Conservation (phyloP, 192 early-diverging fungal species). For the Dissophora globulifera region DNA sequence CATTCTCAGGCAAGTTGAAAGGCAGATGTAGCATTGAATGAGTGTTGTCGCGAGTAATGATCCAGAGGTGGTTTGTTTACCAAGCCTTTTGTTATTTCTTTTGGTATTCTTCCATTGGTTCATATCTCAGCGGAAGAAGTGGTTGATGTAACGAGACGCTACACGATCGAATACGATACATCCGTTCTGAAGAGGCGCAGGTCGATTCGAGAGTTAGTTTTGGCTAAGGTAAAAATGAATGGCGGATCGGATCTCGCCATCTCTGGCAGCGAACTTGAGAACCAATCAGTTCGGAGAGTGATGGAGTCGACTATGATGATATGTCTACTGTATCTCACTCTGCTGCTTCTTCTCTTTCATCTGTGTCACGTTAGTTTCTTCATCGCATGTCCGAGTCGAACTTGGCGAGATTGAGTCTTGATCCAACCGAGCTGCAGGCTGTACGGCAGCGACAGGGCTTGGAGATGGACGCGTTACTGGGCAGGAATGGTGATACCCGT, state of each 20-base stretch:
- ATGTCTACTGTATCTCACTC: no score
- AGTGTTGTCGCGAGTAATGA: neutral
- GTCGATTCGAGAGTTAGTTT: slow-evolving; percentile 39
- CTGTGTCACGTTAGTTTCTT: slow-evolving; percentile 8
- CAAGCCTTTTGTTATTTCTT: neutral
- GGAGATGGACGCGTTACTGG: slow-evolving; percentile 20
- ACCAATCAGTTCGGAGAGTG: no score
- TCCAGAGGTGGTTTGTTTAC: neutral
- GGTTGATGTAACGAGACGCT: slow-evolving; percentile 63
- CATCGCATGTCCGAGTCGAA: slow-evolving; percentile 34
- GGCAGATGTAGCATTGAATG: neutral
- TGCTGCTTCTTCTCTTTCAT: neutral
- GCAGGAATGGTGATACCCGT: slow-evolving; percentile 18
- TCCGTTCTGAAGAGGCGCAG: slow-evolving; percentile 35
- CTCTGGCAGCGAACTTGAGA: neutral
- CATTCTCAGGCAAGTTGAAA: slow-evolving; percentile 49
- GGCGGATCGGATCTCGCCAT: neutral
- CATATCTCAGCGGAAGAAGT: slow-evolving; percentile 46
- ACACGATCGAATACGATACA: slow-evolving; percentile 50
- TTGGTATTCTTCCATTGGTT: neutral
- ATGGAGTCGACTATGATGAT: no score
- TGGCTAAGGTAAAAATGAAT: slow-evolving; percentile 29
- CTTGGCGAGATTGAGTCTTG: slow-evolving; percentile 8
- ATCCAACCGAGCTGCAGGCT: slow-evolving; percentile 6
- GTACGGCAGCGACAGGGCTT: slow-evolving; percentile 13